Conservation (phyloP, 371 early-diverging fungal species). For the Mucor piriformis region DNA sequence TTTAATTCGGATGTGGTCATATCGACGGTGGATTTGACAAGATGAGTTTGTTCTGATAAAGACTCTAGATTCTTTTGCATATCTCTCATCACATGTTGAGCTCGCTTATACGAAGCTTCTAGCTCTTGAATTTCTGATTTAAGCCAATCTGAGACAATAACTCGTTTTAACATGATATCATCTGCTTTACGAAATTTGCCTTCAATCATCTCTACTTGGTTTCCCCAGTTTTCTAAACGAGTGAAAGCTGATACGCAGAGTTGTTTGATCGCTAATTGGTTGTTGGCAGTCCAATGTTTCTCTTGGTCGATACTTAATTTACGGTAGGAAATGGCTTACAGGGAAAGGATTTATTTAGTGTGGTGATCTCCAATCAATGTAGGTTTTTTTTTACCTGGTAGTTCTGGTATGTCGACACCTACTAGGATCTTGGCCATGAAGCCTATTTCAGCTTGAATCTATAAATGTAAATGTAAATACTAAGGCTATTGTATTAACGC, state of each 20-base stretch:
- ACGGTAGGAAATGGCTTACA: not conserved
- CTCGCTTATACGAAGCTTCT: slow-evolving; percentile 23
- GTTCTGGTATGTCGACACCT: slow-evolving; percentile 12
- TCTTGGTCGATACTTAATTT: slow-evolving; percentile 16
- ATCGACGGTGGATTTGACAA: slow-evolving; percentile 12
- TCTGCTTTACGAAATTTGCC: slow-evolving; percentile 16
- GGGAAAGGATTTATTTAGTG: not conserved
- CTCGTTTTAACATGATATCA: slow-evolving; percentile 13
- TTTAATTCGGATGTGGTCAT: slow-evolving; percentile 20
- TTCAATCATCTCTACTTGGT: slow-evolving; percentile 21
- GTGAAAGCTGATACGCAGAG: slow-evolving; percentile 18
- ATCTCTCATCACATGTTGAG: slow-evolving; percentile 23
- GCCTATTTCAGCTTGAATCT: slow-evolving; percentile 30
- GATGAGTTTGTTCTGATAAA: slow-evolving; percentile 21
- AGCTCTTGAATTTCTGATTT: slow-evolving; percentile 34
- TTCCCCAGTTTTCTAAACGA: slow-evolving; percentile 19
- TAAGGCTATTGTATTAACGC: not conserved
- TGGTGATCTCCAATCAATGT: no score
- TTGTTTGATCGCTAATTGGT: slow-evolving; percentile 19
- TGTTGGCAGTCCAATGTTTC: slow-evolving; percentile 21
- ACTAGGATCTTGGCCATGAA: slow-evolving; percentile 24
- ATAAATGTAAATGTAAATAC: not conserved
- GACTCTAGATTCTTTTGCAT: slow-evolving; percentile 18
- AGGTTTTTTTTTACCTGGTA: slow-evolving; percentile 10
- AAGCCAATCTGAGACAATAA: slow-evolving; percentile 31